Evolutionary conservation across 2,329 filamentous ascomycete genomes (phyloP).

Genomic region (Neonectria faginata): DNA sequence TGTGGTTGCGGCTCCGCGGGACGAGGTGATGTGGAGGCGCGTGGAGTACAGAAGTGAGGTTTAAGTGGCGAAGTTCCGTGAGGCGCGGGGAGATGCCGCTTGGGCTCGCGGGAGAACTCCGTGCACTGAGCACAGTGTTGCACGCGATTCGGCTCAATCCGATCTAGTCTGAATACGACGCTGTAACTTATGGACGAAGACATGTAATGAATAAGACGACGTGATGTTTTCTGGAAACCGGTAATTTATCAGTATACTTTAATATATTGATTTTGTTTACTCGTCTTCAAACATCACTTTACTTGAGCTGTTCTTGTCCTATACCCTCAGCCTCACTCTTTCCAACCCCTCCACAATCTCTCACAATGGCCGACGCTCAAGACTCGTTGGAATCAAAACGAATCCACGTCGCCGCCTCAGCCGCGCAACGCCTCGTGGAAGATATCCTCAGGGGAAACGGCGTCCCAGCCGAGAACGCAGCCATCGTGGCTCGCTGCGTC

Average conservation of each 20-base stretch:
- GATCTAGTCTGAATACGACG: neutral
- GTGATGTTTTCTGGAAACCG: neutral
- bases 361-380: conserved; percentile 34
- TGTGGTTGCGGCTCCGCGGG: neutral
- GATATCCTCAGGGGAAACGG: conserved; percentile 70
- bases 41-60: conserved; percentile 6
- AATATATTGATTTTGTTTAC: neutral
- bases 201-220: neutral
- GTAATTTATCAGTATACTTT: neutral
- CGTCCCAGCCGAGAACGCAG: conserved; percentile 68
- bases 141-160: neutral
- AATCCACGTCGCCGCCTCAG: conserved; percentile 53
- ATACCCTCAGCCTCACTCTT: neutral
- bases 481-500: conserved; percentile 74
- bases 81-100: conserved; percentile 38
- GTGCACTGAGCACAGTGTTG: conserved; percentile 4
- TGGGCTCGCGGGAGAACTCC: conserved; percentile 4
- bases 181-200: neutral
- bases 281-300: neutral
- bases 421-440: conserved; percentile 62
- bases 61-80: conserved; percentile 30
- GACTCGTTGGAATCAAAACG: conserved; percentile 31
- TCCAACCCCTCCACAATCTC: neutral
- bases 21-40: conserved; percentile 1
- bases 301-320: neutral